These are phyloP conservation scores for Suillus luteus DNA, from an alignment of 768 basidiomycete species.

Conservation along the genomic window DNA sequence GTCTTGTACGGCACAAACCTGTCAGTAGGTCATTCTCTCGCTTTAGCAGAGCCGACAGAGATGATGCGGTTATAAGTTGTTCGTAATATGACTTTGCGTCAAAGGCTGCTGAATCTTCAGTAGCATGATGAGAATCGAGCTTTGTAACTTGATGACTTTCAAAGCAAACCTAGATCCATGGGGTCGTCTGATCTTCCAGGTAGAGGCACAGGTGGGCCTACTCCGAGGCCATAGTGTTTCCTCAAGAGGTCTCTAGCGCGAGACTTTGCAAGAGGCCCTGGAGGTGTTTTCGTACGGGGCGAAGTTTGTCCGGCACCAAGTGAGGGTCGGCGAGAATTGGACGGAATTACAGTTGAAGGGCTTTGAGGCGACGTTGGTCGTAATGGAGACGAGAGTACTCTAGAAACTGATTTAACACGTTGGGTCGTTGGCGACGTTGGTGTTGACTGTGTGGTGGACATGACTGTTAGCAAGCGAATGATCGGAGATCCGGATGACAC, in stretches of 20 bases:
- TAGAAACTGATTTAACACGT: constrained; percentile 30
- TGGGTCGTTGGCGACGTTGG: constrained; percentile 22
- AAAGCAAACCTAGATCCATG: constrained; percentile 72
- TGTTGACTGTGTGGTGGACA: constrained; percentile 6
- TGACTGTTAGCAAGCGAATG: neutral
- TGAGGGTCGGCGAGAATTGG: constrained; percentile 17
- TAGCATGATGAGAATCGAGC: constrained; percentile 3
- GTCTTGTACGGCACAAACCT: constrained; percentile 41
- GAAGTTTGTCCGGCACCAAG: constrained; percentile 21
- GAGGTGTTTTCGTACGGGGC: constrained; percentile 28
- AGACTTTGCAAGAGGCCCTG: constrained; percentile 43
- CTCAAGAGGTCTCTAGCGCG: constrained; percentile 76
- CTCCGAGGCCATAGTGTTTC: constrained; percentile 84
- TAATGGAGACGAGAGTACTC: constrained; percentile 47
- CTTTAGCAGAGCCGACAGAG: constrained; percentile 71
- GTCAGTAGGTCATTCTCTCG: constrained; percentile 80
- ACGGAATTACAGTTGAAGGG: constrained; percentile 16
- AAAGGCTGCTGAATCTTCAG: constrained; percentile 75
- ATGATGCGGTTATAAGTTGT: constrained; percentile 80
- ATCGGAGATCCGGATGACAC: too few relatives aligned
- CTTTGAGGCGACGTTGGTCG: constrained; percentile 41
- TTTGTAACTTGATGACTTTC: neutral
- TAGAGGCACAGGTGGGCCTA: constrained; percentile 67
- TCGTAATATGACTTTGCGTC: constrained; percentile 86
- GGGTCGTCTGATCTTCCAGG: constrained; percentile 65